Percentiles rank a stretch among this genome's conserved stretches.
phyloP scores from a whole-genome alignment of 2,329 filamentous ascomycete species.

The Colletotrichum orbiculare region DNA sequence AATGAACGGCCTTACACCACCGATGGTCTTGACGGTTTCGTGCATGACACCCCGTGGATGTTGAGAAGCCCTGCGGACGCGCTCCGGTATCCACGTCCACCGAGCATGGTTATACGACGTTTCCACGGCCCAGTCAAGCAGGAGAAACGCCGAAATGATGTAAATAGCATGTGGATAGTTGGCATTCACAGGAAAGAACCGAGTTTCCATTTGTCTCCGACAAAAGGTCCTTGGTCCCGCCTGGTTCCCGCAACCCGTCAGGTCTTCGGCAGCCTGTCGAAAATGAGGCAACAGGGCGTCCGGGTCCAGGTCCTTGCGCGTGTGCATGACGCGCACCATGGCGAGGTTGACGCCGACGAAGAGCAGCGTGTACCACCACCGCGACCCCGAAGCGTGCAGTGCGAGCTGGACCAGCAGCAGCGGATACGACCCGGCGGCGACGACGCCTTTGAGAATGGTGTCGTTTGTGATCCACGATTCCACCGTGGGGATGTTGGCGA shows the following conservation, averaged over 20 bases:
- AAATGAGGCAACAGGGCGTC: neutral
- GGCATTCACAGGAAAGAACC: neutral
- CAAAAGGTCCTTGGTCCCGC: neutral
- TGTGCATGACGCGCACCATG: neutral
- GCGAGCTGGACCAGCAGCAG: neutral
- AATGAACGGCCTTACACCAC: no score
- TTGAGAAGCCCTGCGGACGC: neutral
- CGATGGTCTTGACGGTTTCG: neutral
- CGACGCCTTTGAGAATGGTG: neutral
- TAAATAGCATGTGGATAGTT: neutral
- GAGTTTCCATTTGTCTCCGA: neutral
- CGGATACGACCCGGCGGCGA: conserved; percentile 1
- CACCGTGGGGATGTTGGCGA: neutral
- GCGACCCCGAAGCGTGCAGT: neutral
- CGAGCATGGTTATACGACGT: neutral
- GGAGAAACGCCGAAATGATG: neutral
- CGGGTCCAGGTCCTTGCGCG: neutral
- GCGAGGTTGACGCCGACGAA: neutral
- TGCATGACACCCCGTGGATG: neutral
- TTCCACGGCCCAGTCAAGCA: neutral
- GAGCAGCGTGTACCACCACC: neutral
- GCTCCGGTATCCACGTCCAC: neutral
- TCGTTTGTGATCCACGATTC: neutral
- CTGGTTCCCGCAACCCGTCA: neutral
- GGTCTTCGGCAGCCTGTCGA: neutral